Conservation (phyloP, 2,329 filamentous ascomycete species). For the Septoria linicola region DNA sequence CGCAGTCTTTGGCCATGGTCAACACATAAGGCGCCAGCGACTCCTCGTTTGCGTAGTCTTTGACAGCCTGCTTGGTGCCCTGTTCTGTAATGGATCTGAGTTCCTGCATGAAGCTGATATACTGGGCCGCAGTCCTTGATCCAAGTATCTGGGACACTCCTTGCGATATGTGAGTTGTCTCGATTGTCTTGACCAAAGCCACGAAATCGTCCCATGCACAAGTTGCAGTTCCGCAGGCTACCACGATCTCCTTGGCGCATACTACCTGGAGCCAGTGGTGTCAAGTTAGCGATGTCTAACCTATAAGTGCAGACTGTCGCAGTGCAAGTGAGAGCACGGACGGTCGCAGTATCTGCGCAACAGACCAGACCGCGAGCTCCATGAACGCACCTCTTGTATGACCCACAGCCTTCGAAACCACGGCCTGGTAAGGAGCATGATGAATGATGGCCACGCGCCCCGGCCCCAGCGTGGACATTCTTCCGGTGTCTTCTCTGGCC, state of each 20-base stretch:
- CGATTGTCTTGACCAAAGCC: slow-evolving; percentile 18
- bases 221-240: slow-evolving; percentile 22
- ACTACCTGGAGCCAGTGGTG: slow-evolving; percentile 5
- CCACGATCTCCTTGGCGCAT: slow-evolving; percentile 23
- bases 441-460: slow-evolving; percentile 22
- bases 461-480: slow-evolving; percentile 20
- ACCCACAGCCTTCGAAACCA: slow-evolving; percentile 25
- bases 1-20: slow-evolving; percentile 25
- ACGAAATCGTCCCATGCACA: slow-evolving; percentile 23
- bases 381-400: slow-evolving; percentile 13
- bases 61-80: slow-evolving; percentile 22
- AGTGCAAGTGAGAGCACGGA: background rate
- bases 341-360: too few relatives aligned
- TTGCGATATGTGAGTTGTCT: slow-evolving; percentile 13
- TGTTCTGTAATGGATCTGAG: slow-evolving; percentile 21
- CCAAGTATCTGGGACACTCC: slow-evolving; percentile 17
- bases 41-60: slow-evolving; percentile 22
- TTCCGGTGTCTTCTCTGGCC: slow-evolving; percentile 17
- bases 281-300: too few relatives aligned
- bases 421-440: slow-evolving; percentile 18
- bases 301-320: background rate
- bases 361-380: too few relatives aligned
- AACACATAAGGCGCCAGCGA: slow-evolving; percentile 22
- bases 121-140: slow-evolving; percentile 22
- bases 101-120: slow-evolving; percentile 25